Evolutionary conservation across 2,329 filamentous ascomycete species (phyloP), one percentile per base, ranked within the genome.

Genomic region (Xylariaceae sp.): DNA sequence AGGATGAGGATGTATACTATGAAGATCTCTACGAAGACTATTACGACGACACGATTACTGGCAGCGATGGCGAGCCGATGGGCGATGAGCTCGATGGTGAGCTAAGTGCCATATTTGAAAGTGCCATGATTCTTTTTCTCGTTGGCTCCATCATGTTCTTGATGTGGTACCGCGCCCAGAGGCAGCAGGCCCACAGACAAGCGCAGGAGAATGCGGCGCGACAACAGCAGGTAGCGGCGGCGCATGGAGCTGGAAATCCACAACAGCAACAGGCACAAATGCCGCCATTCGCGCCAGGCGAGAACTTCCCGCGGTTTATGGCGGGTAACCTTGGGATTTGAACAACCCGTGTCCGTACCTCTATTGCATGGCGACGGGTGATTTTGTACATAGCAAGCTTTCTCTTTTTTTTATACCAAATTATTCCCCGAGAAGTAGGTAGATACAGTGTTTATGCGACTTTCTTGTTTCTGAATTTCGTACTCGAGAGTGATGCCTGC

Each of bases 21-120:
- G 83, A 87, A 49, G 80, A 81, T 30, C 81, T 71, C 9, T 85
- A 85, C 64, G 81, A 83, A 11, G 81, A 83, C 35, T 72, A 77
- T 35, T 82, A 82, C 55, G 80, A 82, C 39, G 82, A 82, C 53
- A 77, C 77, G 51, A 83, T 84, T 72, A 80, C 80, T 4, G 80
- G 78, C 10, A 82, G 78, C 9, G 80, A 85, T 17, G 77, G 78
- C 13, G 78, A 82, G 58, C 81, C 81, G 53, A 78, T 76, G 18
- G 76, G 82, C 52, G 76, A 82, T 55, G 86, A 87, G 10, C 75
- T 86, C 15, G 80, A 81, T 18, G 78, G 83, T 50, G 89, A 90
- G 9, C 76, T 96, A 9, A 90, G 92, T 51, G 89, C 90, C 10
- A 77, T 96, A 13, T 59, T 97, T 9, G 94, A 97, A 74, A 93